Evolutionary conservation across 805 yeast species (phyloP), one percentile per base, ranked within the genome.

Genomic region (Saturnispora diversa): DNA sequence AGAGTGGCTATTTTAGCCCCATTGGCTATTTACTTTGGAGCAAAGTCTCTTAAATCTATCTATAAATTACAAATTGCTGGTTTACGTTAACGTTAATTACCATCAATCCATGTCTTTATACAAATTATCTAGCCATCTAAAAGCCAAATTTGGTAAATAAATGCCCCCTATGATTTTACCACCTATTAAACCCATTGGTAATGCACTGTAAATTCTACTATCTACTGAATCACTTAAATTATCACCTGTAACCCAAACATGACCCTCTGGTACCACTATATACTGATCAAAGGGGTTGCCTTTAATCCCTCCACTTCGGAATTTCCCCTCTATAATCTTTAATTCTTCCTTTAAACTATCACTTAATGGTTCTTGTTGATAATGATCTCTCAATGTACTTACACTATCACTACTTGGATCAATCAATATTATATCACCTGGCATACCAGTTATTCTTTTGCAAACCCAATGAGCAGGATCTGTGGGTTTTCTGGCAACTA

Each of bases 221-320:
- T 92, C 99, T 35, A 88, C 64, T 16, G 95, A 84, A 49, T 80
- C 86, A 21, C 85, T 72, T 43, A 90, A 61, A 55, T 92, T 92
- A 55, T 92, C 99, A 2, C 99, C 99, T 0, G 97, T 86, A 3
- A 88, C 80, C 97, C 97, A 92, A 35, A 85, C 84, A 60, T 92
- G 98, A 2, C 98, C 98, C 49, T 79, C 75, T 1, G 98, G 98
- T 0, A 92, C 88, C 42, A 65, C 68, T 7, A 90, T 77, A 58
- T 68, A 85, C 42, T 74, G 72, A 53, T 74, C 68, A 39, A 39
- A 54, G 16, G 55, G 59, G 25, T 31, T 31, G 5, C 49, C 44
- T 31, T 49, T 49, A 17, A 53, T 51, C 9, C 54, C 54, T 23
- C 37, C 36, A 11, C 31, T 28, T 13, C 42, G 20, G n/a, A 13